Percentiles rank a stretch among this genome's conserved stretches.
Conservation (phyloP, 2,329 filamentous ascomycete species). For the Fusarium virguliforme region DNA sequence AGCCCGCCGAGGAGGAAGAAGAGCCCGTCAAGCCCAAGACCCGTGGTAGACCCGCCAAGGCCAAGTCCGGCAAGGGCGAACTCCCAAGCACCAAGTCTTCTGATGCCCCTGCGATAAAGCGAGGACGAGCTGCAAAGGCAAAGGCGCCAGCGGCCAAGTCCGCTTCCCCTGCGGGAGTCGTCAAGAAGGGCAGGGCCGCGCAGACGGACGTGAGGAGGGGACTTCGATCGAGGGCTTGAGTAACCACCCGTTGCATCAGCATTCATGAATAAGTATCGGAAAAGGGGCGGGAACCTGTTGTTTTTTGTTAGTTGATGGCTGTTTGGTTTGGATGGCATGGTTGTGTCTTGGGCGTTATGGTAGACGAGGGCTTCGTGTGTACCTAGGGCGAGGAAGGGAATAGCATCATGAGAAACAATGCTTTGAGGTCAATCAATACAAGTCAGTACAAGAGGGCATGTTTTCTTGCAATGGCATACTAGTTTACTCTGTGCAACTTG, state of each 20-base stretch:
- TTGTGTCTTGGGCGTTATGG: conserved; percentile 13
- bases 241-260: background rate
- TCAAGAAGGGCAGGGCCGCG: conserved; percentile 41
- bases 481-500: background rate
- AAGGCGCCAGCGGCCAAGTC: conserved; percentile 21
- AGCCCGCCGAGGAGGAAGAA: conserved; percentile 5
- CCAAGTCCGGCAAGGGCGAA: conserved; percentile 49
- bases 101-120: conserved; percentile 27
- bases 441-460: background rate
- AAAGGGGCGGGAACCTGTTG: background rate
- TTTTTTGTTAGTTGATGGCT: background rate
- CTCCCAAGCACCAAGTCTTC: conserved; percentile 36
- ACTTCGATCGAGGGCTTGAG: conserved; percentile 39
- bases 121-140: conserved; percentile 31
- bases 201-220: conserved; percentile 39
- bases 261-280: background rate
- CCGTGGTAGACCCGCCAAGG: conserved; percentile 38
- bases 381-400: conserved; percentile 8
- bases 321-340: background rate
- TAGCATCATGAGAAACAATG: conserved; percentile 6
- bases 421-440: conserved; percentile 1
- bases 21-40: conserved; percentile 36
- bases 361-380: conserved; percentile 14
- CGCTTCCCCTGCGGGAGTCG: conserved; percentile 38
- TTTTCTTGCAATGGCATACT: no score